Evolutionary conservation across 192 early-diverging fungal species (phyloP), one percentile per base, ranked within the genome.

Genomic region (Spizellomyces punctatus): DNA sequence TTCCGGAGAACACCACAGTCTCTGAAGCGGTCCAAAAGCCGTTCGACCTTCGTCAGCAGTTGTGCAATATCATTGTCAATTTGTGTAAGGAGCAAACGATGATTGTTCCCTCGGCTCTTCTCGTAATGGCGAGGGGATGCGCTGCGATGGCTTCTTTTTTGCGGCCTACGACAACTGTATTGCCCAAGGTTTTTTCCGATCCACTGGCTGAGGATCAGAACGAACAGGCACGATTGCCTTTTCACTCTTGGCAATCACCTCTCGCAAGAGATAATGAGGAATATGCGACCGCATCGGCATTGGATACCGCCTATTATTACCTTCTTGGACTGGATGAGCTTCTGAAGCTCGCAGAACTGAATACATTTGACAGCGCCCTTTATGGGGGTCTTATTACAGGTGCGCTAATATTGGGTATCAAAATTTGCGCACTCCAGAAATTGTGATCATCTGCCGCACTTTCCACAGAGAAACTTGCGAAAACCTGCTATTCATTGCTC

Each of bases 81-180:
- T n/a, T 69, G 2, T 63, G 67, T 46, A 19, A 21, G 9, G 21
- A 17, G 21, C 41, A 69, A 44, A 52, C 17, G 56, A 59, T 36
- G 17, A 52, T 69, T 43, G 44, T 69, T 43, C 67, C 67, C n/a
- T 8, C 27, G 36, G 44, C 55, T 8, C 56, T 69, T 42, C 22
- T 58, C 56, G 46, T 69, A 57, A 9, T 69, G 27, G 67, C 67
- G 3, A 50, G 54, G 27, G 59, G 22, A 59, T 69, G 67, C 45
- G 52, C 46, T 1, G 19, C 21, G 10, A 16, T 69, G 42, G 46
- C 67, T 9, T 17, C 22, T 0, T 6, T 65, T 44, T 19, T 69
- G 10, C 16, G 60, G 0, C 27, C 21, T 5, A 50, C 42, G 21
- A 44, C 8, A 10, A n/a, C 52, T 1, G 16, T 47, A 8, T 36